Evolutionary conservation across 2,329 filamentous ascomycete genomes (phyloP), one percentile per base, ranked within the genome.

Genomic region (Ustulina deusta): DNA sequence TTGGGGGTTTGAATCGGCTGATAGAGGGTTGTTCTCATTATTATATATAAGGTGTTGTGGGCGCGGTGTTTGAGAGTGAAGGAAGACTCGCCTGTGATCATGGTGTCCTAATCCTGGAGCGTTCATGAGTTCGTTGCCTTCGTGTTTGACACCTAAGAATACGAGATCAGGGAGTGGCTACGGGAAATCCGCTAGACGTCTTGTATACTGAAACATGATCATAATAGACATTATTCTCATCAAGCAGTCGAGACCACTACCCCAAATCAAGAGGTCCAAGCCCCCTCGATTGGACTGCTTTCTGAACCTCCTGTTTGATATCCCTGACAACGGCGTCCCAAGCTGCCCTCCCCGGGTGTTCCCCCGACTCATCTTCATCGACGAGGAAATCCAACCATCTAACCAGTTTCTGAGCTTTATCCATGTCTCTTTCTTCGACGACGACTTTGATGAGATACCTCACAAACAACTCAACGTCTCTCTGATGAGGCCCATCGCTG

Each of bases 391-490:
- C 82, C 56, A 91, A 72, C 93, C 93, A 97, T 71, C 84, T 88
- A 13, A 91, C 86, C 20, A 96, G 80, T 13, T 87, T 86, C 1
- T 88, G 85, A 0, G 88, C 92, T 79, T 97, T 97, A 5, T 86
- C 86, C 80, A 96, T 84, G 77, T 97, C 90, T 65, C 86, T 84
- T 79, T 98, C 96, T 65, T 95, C 90, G 0, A 81, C 68, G 0
- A 97, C 85, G 0, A 98, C 93, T 29, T 86, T 86, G 5, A 78
- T 83, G 34, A 98, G 79, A 78, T 97, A 98, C 74, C 83, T 86
- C 61, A 86, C 87, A 68, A 98, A 83, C 42, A 94, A 89, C 46
- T 85, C 85, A 0, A 95, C 90, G 79, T 99, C 96, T 65, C 92
- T 89, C 0, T 81, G 80, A 78, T 96, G 94, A 1, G 96, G 96